phyloP scores from a whole-genome alignment of 176 grass and related monocot genomes.

The Saccharum officinarum region DNA sequence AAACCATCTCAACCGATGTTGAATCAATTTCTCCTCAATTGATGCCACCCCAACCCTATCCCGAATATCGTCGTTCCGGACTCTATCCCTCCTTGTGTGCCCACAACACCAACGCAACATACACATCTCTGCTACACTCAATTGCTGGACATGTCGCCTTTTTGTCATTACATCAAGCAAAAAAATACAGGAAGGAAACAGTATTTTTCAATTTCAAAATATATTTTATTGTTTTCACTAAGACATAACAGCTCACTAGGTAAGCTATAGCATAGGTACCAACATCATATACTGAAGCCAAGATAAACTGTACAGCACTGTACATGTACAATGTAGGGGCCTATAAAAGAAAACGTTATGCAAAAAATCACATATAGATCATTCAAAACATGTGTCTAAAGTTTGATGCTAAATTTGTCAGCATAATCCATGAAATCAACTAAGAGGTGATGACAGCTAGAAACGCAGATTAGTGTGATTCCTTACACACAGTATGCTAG shows the following conservation, averaged over 20 bases:
- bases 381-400: constrained; percentile 4
- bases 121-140: no score
- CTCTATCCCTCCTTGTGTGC: no score
- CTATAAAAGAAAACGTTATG: neutral
- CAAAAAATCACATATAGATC: neutral
- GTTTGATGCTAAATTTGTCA: constrained; percentile 11
- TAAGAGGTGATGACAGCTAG: neutral
- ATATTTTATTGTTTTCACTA: neutral
- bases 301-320: neutral
- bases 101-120: no score
- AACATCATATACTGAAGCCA: neutral
- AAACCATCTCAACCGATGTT: no score
- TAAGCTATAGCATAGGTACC: neutral
- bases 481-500: neutral
- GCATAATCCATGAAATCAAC: neutral
- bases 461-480: neutral
- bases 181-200: neutral
- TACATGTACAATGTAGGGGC: neutral
- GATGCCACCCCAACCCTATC: no score
- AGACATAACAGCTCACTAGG: neutral
- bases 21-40: no score
- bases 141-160: no score
- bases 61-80: no score
- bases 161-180: no score
- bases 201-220: neutral